Percentiles rank a stretch among this genome's conserved stretches.
Evolutionary conservation across 257 asterid species (phyloP).

Genomic region (Solanum pinnatisectum): DNA sequence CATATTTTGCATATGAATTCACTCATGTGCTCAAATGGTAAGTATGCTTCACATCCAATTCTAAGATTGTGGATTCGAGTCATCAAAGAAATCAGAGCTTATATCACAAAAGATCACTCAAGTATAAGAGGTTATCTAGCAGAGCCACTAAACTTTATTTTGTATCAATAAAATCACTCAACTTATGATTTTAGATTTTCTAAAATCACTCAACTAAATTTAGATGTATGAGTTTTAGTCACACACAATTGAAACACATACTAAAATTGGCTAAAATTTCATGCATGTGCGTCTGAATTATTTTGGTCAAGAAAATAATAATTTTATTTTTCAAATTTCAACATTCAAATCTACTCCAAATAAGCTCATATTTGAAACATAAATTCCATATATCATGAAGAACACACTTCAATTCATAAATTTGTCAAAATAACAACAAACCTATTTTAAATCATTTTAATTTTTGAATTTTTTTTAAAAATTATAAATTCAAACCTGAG

Average conservation of each 20-base stretch:
- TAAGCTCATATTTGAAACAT: neutral
- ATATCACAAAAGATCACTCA: neutral
- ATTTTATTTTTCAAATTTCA: neutral
- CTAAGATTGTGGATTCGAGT: neutral
- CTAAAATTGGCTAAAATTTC: neutral
- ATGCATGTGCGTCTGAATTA: too few relatives aligned
- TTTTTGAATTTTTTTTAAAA: too few relatives aligned
- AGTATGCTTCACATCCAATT: neutral
- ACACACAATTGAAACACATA: neutral
- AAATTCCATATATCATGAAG: neutral
- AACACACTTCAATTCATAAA: neutral
- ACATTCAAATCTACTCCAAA: neutral
- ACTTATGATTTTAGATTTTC: too few relatives aligned
- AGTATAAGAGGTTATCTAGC: too few relatives aligned
- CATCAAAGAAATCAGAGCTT: neutral
- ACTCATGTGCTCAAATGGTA: neutral
- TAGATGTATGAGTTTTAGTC: neutral
- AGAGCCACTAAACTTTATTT: neutral
- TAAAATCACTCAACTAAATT: too few relatives aligned
- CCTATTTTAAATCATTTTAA: too few relatives aligned
- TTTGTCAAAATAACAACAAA: neutral
- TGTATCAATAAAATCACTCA: neutral
- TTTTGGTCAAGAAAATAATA: neutral
- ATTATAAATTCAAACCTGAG: neutral
- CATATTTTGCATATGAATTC: neutral